Conservation (phyloP, 129 eudicot species). For the Deinandra increscens region DNA sequence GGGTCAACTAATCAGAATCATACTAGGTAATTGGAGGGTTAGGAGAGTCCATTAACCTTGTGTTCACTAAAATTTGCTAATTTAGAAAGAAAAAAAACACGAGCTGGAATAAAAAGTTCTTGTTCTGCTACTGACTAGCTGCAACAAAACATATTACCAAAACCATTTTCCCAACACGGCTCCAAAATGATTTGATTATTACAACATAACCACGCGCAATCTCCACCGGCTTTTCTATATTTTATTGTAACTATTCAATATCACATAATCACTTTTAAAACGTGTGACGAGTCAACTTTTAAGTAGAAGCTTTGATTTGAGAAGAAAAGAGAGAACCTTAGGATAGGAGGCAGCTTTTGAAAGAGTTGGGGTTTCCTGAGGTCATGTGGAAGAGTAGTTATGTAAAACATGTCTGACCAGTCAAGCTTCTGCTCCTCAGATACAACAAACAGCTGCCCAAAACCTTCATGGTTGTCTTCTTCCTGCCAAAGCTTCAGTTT, state of each 20-base stretch:
- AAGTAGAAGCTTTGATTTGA: not conserved
- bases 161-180: not conserved
- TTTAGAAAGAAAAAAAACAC: no score
- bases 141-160: not conserved
- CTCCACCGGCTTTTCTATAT: not conserved
- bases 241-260: not conserved
- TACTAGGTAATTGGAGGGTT: no score
- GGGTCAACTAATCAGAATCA: no score
- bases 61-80: no score
- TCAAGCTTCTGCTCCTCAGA: conserved; percentile 82
- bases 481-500: conserved; percentile 57
- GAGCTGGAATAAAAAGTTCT: no score
- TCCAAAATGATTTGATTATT: not conserved
- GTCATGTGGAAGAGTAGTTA: conserved; percentile 52
- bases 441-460: conserved; percentile 70
- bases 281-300: not conserved
- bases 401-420: conserved; percentile 76
- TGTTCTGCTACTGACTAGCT: not conserved
- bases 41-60: no score
- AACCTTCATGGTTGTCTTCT: conserved; percentile 62
- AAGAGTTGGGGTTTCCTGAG: conserved; percentile 45
- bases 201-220: not conserved
- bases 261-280: not conserved
- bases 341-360: conserved; percentile 43
- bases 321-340: conserved; percentile 41